A percentile compares a stretch with the other conserved stretches of the same genome.
These are phyloP conservation scores for Tirmania nivea DNA, from an alignment of 495 filamentous ascomycete species.

Conservation along the genomic window DNA sequence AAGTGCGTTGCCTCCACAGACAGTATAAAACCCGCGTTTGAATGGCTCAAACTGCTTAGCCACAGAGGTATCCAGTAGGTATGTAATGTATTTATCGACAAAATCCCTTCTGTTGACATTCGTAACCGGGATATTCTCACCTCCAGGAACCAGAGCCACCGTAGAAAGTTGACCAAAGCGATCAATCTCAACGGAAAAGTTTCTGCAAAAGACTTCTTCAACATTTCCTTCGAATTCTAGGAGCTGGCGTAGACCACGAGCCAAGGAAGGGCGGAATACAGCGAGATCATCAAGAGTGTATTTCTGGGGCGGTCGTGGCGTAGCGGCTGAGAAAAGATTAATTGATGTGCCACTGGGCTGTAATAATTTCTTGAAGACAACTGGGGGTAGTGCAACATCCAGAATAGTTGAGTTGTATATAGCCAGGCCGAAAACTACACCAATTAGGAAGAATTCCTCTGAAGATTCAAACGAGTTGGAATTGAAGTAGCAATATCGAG, in stretches of 20 bases:
- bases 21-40: constrained; percentile 83
- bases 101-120: constrained; percentile 71
- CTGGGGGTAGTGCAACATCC: constrained; percentile 78
- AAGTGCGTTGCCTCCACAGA: constrained; percentile 75
- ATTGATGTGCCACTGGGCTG: constrained; percentile 37
- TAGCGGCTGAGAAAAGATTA: constrained; percentile 29
- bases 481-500: constrained; percentile 87
- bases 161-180: constrained; percentile 47
- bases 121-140: constrained; percentile 57
- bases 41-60: constrained; percentile 81
- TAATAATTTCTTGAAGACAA: constrained; percentile 73
- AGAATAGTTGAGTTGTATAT: constrained; percentile 96
- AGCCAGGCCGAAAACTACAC: constrained; percentile 68
- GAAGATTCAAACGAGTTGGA: constrained; percentile 78
- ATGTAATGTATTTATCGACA: constrained; percentile 66
- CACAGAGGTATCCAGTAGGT: constrained; percentile 61
- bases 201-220: constrained; percentile 55
- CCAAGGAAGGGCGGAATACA: constrained; percentile 59
- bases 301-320: constrained; percentile 38
- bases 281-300: constrained; percentile 69
- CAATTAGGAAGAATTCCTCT: constrained; percentile 83
- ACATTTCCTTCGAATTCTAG: constrained; percentile 76
- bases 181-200: constrained; percentile 60
- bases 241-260: constrained; percentile 51
- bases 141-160: constrained; percentile 53